Evolutionary conservation across 2,329 filamentous ascomycete species (phyloP).

Genomic region (Chalaropsis ovoidea): DNA sequence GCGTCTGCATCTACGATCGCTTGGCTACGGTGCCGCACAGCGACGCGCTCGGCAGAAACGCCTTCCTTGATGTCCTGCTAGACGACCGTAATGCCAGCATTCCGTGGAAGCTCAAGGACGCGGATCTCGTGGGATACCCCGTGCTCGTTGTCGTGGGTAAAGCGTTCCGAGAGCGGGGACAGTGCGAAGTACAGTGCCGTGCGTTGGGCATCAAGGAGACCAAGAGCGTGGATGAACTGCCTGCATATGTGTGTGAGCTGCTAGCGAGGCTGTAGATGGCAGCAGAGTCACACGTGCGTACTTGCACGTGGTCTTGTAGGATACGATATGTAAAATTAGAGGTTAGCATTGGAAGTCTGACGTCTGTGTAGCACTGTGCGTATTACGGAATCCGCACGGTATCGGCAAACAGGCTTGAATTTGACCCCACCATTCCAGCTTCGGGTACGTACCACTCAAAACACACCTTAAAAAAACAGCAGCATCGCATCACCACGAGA

Average conservation of each 20-base stretch:
- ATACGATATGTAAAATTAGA: not conserved
- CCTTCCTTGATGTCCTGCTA: slow-evolving; percentile 52
- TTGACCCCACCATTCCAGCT: slow-evolving; percentile 1
- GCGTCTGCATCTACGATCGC: slow-evolving; percentile 52
- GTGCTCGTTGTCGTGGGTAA: slow-evolving; percentile 70
- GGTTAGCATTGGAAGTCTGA: not conserved
- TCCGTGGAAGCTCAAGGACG: slow-evolving; percentile 81
- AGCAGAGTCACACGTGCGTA: not conserved
- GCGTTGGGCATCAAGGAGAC: slow-evolving; percentile 52
- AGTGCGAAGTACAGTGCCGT: slow-evolving; percentile 72
- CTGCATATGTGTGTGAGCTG: slow-evolving; percentile 38
- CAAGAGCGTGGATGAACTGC: slow-evolving; percentile 44
- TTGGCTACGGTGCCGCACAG: slow-evolving; percentile 34
- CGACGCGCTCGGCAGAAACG: not conserved
- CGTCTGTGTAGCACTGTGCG: slow-evolving; percentile 5
- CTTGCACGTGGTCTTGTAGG: not conserved
- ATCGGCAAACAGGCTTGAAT: not conserved
- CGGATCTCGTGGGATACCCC: slow-evolving; percentile 80
- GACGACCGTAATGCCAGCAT: slow-evolving; percentile 63
- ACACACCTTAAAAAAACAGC: slow-evolving; percentile 12
- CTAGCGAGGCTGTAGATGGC: slow-evolving; percentile 30
- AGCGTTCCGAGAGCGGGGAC: slow-evolving; percentile 48
- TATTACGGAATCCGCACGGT: not conserved
- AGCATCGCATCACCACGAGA: not conserved
- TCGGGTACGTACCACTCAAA: not conserved